These are phyloP conservation scores for Mycena leptocephala DNA, from an alignment of 768 basidiomycete genomes.

Conservation along the genomic window DNA sequence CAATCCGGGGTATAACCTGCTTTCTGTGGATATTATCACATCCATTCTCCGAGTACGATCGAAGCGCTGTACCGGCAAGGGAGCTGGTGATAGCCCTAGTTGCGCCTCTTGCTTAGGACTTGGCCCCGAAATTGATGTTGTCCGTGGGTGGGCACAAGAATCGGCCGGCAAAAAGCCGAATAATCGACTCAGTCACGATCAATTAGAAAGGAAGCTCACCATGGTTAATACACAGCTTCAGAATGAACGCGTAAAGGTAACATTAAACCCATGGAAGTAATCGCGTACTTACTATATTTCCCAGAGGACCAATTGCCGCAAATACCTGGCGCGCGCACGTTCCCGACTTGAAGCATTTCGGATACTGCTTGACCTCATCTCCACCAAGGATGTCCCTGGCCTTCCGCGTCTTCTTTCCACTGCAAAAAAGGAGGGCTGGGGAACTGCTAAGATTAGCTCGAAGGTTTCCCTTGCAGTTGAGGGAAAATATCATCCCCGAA, in stretches of 20 bases:
- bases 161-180: constrained; percentile 33
- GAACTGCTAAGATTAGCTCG: background rate
- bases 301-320: background rate
- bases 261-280: constrained; percentile 17
- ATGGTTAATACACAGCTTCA: background rate
- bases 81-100: background rate
- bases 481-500: constrained; percentile 40
- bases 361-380: background rate
- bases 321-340: background rate
- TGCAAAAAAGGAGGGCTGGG: constrained; percentile 2
- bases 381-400: background rate
- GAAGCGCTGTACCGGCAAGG: background rate
- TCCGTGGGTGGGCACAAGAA: constrained; percentile 24
- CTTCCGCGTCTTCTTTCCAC: background rate
- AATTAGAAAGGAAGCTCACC: background rate
- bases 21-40: background rate
- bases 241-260: constrained; percentile 13
- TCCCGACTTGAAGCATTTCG: background rate
- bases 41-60: background rate
- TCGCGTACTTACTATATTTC: constrained; percentile 8
- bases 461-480: background rate
- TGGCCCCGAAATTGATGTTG: background rate
- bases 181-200: background rate
- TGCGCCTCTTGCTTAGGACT: background rate
- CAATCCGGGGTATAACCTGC: background rate